Percentiles rank a stretch among this genome's conserved stretches.
Conservation (phyloP, 805 yeast species). For the Ogataea ganodermae region DNA sequence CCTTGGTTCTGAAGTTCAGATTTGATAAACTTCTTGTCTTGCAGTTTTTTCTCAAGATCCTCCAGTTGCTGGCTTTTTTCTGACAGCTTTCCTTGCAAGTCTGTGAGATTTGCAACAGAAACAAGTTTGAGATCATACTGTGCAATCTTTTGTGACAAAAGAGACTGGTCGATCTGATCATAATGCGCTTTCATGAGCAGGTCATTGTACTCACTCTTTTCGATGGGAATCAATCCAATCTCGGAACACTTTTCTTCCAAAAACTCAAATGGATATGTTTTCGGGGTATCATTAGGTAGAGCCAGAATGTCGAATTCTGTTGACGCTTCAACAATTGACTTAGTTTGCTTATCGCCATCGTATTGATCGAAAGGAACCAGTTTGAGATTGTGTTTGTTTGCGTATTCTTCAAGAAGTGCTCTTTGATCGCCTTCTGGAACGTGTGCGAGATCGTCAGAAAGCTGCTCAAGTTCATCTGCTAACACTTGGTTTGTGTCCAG, state of each 20-base stretch:
- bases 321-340: constrained; percentile 27
- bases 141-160: constrained; percentile 21
- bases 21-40: constrained; percentile 5
- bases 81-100: not conserved
- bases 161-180: constrained; percentile 22
- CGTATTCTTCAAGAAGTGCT: constrained; percentile 34
- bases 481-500: constrained; percentile 10
- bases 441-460: constrained; percentile 14
- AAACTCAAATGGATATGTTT: constrained; percentile 13
- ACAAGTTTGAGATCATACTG: constrained; percentile 21
- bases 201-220: constrained; percentile 23
- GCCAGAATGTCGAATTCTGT: constrained; percentile 29
- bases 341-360: constrained; percentile 11
- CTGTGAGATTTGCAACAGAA: constrained; percentile 11
- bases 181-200: constrained; percentile 25
- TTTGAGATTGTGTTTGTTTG: constrained; percentile 27
- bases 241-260: constrained; percentile 12
- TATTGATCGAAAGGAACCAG: constrained; percentile 15
- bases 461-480: constrained; percentile 25
- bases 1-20: constrained; percentile 7
- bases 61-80: not conserved
- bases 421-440: constrained; percentile 8
- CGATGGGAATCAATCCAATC: constrained; percentile 23
- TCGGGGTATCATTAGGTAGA: constrained; percentile 28
- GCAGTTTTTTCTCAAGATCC: not conserved